These are phyloP conservation scores for Triglochin maritima DNA, from an alignment of 106 monocot species.

Conservation along the genomic window DNA sequence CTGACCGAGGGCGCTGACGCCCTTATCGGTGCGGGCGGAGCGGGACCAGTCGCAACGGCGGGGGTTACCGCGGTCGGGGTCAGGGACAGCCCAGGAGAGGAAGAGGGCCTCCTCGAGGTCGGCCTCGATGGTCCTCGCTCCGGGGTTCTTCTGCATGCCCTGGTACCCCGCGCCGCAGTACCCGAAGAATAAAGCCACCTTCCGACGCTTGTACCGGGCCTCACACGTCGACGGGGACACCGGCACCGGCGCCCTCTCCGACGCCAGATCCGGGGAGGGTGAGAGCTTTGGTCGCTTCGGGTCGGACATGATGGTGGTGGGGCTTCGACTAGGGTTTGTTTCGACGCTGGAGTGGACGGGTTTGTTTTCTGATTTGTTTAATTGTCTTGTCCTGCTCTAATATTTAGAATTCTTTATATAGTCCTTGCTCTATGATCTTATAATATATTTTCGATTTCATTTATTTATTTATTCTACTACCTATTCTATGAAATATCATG, in stretches of 20 bases:
- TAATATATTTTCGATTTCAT: too few relatives aligned
- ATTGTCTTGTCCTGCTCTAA: too few relatives aligned
- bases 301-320: not conserved
- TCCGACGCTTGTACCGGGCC: slow-evolving; percentile 69
- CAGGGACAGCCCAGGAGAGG: slow-evolving; percentile 67
- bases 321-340: too few relatives aligned
- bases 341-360: too few relatives aligned
- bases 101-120: slow-evolving; percentile 91
- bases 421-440: too few relatives aligned
- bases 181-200: slow-evolving; percentile 71
- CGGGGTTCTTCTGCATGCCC: slow-evolving; percentile 99
- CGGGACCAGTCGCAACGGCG: slow-evolving; percentile 93
- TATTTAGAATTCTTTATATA: too few relatives aligned
- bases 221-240: not conserved
- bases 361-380: too few relatives aligned
- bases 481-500: too few relatives aligned
- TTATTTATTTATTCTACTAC: too few relatives aligned
- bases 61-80: slow-evolving; percentile 44
- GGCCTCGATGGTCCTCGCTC: slow-evolving; percentile 85
- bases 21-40: slow-evolving; percentile 90
- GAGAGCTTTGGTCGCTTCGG: slow-evolving; percentile 54
- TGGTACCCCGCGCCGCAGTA: slow-evolving; percentile 93
- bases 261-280: slow-evolving; percentile 9
- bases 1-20: slow-evolving; percentile 81
- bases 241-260: slow-evolving; percentile 5